Base-by-base conservation (phyloP, 768 basidiomycete species). In the Guyanaporus albipodus region DNA sequence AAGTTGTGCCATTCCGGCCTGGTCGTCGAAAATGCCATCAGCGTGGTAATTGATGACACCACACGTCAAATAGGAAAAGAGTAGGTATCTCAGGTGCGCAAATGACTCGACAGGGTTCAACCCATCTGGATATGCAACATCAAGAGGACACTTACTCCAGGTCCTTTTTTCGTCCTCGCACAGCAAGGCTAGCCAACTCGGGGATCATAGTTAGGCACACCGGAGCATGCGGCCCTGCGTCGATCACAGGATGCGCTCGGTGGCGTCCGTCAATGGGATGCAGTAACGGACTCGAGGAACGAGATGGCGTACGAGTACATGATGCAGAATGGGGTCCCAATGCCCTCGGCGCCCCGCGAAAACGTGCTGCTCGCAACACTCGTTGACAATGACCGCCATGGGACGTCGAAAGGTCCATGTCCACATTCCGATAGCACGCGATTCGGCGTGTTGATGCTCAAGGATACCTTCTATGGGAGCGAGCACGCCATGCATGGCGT, bases 401-500 rank as follows among this genome's bases (percentile, higher is more conserved):
- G 66, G 47, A 32, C 64, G 46, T 37, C 53, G 49, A 9, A 64
- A 65, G 9, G 64, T 56, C 6, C 53, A 49, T 27, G 40, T 48
- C 6, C 64, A 61, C 32, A 60, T 56, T 27, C 62, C 63, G 14
- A n/a, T n/a, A n/a, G n/a, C 65, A 63, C 9, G 51, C 51, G 8
- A 63, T 52, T n/a, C 9, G 48, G 40, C 31, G 65, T 52, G 31
- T 43, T 53, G 38, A 63, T 49, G 28, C n/a, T 63, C 42, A 23
- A 63, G 52, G 21, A 63, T 50, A 6, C 61, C 63, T n/a, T n/a
- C n/a, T n/a, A n/a, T n/a, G 65, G 19, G 27, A 63, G 50, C 5
- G 50, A 60, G 32, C 62, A 62, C 15, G 63, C 55, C 12, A 49
- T n/a, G n/a, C n/a, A n/a, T n/a, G n/a, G n/a, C 44, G 11, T 65